phyloP scores from a whole-genome alignment of 257 asterid species.

The Linderniella brevidens region DNA sequence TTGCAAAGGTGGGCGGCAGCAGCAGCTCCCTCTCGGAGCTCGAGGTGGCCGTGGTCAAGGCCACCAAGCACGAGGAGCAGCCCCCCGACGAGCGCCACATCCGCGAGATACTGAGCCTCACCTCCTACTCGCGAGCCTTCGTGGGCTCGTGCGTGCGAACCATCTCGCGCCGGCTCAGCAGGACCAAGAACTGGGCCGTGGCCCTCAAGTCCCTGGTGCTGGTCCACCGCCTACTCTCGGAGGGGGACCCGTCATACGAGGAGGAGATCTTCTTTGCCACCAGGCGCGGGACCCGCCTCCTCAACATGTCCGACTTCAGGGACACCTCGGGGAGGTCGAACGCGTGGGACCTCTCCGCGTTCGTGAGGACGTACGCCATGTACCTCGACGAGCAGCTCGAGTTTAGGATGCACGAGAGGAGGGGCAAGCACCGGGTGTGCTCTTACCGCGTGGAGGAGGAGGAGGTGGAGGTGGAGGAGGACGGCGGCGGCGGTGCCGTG shows the following conservation, averaged over 20 bases:
- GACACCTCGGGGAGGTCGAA: constrained; percentile 42
- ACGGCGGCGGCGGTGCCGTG: constrained; percentile 7
- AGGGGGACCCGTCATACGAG: constrained; percentile 64
- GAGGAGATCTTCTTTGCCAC: constrained; percentile 87
- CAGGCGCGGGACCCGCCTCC: constrained; percentile 78
- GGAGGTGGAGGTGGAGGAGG: constrained; percentile 10
- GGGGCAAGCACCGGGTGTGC: constrained; percentile 44
- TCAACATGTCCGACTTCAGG: constrained; percentile 76
- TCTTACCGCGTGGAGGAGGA: constrained; percentile 22
- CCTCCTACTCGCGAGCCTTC: constrained; percentile 58
- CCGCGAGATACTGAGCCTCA: constrained; percentile 56
- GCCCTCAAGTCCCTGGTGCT: constrained; percentile 78
- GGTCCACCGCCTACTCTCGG: constrained; percentile 56
- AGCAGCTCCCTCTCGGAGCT: constrained; percentile 66
- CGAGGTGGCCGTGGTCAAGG: constrained; percentile 87
- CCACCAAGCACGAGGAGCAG: constrained; percentile 89
- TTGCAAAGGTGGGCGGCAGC: constrained; percentile 74
- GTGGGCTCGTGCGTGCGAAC: constrained; percentile 53
- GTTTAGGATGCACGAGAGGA: constrained; percentile 45
- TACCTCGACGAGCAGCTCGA: constrained; percentile 80
- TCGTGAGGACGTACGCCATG: constrained; percentile 57
- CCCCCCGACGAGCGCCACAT: constrained; percentile 80
- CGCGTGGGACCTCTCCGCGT: constrained; percentile 86
- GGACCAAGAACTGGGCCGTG: constrained; percentile 84
- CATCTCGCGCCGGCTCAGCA: constrained; percentile 63